Base-by-base conservation (phyloP, 2,329 filamentous ascomycete species). In the Aspergillus amoenus region DNA sequence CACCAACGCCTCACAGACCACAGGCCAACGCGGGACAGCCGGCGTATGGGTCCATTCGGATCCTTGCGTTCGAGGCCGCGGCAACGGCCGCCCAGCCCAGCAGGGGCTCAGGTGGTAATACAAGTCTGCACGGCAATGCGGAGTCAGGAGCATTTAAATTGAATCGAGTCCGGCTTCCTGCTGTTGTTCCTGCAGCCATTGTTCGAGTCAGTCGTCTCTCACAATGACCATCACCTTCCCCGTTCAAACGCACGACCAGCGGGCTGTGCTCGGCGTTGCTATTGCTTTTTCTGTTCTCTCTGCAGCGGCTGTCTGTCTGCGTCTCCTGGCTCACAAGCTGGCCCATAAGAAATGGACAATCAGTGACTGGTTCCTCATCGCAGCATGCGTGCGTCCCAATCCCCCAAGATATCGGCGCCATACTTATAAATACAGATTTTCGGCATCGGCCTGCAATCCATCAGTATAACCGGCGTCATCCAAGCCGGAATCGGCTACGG, bases 321-420 rank as follows among this genome's bases (percentile, higher is more conserved):
- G 65, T 15, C 46, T 67, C 6, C 42, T 68, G 12, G 58, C 65
- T 30, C 65, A 64, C 24, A 50, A 58, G 18, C 30, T 68, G 45
- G 63, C 61, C 24, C 49, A 45, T 5, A 67, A 63, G 44, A 50
- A 52, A 37, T 64, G 61, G 63, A 61, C 46, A 3, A 1, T 22
- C 11, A 67, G 63, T 43, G 65, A 67, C 43, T 66, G 63, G 30
- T 64, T 62, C 17, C 55, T 67, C 27, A 67, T 67, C 42, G 59
- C 50, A 5, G 65, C 63, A 22, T 61, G 57, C 27, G 65, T 67
- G 48, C 58, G 60, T 15, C 6, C 6, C 4, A 11, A 12, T 11
- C 11, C 11, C 9, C 32, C 21, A 21, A 3, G 21, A 21, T 30
- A 3, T 30, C 27, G 3, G 8, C 9, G 11, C 9, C 6, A 18